phyloP scores from a whole-genome alignment of 2,329 filamentous ascomycete species.

The Trichoderma asperellum region DNA sequence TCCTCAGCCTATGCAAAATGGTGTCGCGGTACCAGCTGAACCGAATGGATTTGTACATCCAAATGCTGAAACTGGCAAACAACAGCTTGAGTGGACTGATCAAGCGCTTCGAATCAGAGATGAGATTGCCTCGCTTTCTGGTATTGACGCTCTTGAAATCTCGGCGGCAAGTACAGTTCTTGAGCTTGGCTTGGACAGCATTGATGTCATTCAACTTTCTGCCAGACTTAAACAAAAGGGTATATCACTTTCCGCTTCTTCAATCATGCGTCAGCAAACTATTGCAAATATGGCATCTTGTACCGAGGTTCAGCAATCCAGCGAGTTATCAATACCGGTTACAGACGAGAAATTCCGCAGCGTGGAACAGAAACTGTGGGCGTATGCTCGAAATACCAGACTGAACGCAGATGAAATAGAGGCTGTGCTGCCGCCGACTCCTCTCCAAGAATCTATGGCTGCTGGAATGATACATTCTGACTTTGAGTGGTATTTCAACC shows the following conservation, averaged over 20 bases:
- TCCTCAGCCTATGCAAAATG: background rate
- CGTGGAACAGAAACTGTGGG: conserved; percentile 42
- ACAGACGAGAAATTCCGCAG: conserved; percentile 29
- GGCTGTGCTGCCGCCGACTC: conserved; percentile 72
- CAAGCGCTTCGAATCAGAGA: conserved; percentile 57
- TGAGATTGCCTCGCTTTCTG: conserved; percentile 67
- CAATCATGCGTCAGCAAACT: conserved; percentile 73
- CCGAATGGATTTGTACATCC: background rate
- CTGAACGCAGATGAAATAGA: conserved; percentile 52
- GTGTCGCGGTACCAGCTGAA: background rate
- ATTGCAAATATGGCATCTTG: conserved; percentile 61
- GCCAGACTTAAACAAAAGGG: conserved; percentile 67
- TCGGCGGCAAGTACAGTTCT: conserved; percentile 68
- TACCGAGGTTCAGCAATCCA: conserved; percentile 3
- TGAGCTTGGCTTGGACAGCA: conserved; percentile 86
- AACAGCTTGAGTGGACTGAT: conserved; percentile 59
- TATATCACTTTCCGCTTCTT: conserved; percentile 69
- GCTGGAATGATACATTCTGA: conserved; percentile 77
- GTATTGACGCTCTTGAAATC: conserved; percentile 55
- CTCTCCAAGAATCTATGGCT: conserved; percentile 85
- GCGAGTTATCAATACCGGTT: background rate
- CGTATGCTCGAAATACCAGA: conserved; percentile 43
- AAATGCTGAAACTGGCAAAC: background rate
- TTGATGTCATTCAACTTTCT: conserved; percentile 84
- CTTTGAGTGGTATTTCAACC: conserved; percentile 81